A percentile compares a stretch with the other conserved stretches of the same genome.
These are phyloP conservation scores for Trypanosoma avium DNA, from an alignment of 208 protist genomes.

Conservation along the genomic window DNA sequence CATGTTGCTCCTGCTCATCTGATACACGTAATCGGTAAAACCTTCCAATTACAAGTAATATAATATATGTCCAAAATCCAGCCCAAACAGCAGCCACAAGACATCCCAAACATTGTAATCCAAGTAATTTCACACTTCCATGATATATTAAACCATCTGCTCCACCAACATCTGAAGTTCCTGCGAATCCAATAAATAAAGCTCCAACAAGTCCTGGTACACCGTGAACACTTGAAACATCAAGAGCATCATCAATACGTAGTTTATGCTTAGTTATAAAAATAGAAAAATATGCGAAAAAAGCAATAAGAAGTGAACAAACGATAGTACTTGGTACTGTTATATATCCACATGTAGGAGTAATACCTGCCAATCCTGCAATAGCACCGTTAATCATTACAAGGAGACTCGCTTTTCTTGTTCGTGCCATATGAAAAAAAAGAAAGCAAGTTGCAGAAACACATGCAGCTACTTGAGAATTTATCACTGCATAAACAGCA, in stretches of 20 bases:
- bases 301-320: constrained; percentile 38
- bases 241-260: constrained; percentile 62
- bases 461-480: constrained; percentile 51
- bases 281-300: constrained; percentile 29
- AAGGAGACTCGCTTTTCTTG: constrained; percentile 17
- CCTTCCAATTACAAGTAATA: constrained; percentile 19
- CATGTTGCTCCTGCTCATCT: constrained; percentile 9
- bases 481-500: constrained; percentile 45
- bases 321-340: constrained; percentile 34
- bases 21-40: constrained; percentile 22
- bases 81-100: constrained; percentile 11
- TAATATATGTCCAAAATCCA: constrained; percentile 20
- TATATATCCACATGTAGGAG: constrained; percentile 62
- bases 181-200: constrained; percentile 44
- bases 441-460: constrained; percentile 28
- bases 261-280: constrained; percentile 46
- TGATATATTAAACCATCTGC: constrained; percentile 42
- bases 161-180: not conserved
- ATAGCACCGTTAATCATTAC: constrained; percentile 53
- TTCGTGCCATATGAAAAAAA: constrained; percentile 20
- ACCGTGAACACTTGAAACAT: constrained; percentile 59
- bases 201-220: constrained; percentile 47
- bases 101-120: constrained; percentile 21
- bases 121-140: constrained; percentile 25
- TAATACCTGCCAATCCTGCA: constrained; percentile 63